Base-by-base conservation (phyloP, 352 stramenopile genomes). In the Aphanomyces cochlioides region DNA sequence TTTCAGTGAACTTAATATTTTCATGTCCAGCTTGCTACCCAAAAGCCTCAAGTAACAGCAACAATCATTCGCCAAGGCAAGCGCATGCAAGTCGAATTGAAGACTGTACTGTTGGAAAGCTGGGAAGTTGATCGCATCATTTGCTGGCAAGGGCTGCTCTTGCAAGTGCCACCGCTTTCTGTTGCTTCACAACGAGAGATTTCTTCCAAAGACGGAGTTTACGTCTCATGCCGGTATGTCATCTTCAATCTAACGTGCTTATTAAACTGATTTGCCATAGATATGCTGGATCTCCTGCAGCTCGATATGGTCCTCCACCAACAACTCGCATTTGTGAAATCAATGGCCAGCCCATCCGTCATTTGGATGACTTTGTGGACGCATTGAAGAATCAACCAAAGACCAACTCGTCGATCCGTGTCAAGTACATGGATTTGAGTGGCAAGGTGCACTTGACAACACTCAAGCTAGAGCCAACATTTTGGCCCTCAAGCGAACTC, bases 321-420 rank as follows among this genome's bases (percentile, higher is more conserved):
- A 96, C 89, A 10, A 93, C 84, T 56, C 94, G 88, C 59, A 96
- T 98, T 59, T 86, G 95, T 54, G 89, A 96, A 72, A 90, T 97
- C 56, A 90, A 97, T 71, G 92, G 90, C 19, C 72, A 90, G 43
- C 86, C 91, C 66, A 91, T 95, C 60, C 82, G 78, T 21, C 92
- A 80, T 56, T 90, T 98, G 38, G 90, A 98, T 75, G 87, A 93
- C 54, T 97, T 98, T 57, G 69, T 97, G 37, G 56, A 57, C n/a
- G 83, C 88, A 5, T 89, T 97, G 21, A 84, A 84, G 43, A 78
- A 79, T 19, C 50, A 75, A 21, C 68, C 79, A 38, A 58, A 74
- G 56, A 81, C 84, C 36, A 85, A 78, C 37, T 84, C 90, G 73
- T 92, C 87, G 41, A 83, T 96, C 47, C 89, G 92, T 48, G 87